Evolutionary conservation across 371 early-diverging fungal species (phyloP).

Genomic region (Lichtheimia hyalospora): DNA sequence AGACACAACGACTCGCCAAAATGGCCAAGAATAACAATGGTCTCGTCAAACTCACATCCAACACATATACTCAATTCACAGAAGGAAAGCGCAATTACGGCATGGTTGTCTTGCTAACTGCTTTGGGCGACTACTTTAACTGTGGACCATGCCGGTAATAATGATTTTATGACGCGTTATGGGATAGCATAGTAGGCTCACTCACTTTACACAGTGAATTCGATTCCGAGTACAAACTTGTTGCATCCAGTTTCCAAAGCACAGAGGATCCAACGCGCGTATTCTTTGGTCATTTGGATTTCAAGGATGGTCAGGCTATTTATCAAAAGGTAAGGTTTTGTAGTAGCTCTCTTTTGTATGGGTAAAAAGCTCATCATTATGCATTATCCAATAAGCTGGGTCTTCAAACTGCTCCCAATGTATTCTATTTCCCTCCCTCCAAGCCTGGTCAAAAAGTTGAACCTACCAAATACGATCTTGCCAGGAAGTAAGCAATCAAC

Average conservation of each 20-base stretch:
- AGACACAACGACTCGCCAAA: slow-evolving; percentile 29
- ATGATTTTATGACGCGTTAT: not conserved
- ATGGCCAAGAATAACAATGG: slow-evolving; percentile 50
- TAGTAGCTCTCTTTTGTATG: not conserved
- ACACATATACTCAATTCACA: slow-evolving; percentile 62
- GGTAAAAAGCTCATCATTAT: not conserved
- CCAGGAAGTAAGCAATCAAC: slow-evolving; percentile 21
- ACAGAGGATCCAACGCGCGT: slow-evolving; percentile 48
- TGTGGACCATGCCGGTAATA: slow-evolving; percentile 79
- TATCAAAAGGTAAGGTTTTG: slow-evolving; percentile 63
- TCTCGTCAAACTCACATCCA: slow-evolving; percentile 60
- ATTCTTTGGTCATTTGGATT: slow-evolving; percentile 77
- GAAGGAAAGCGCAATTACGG: slow-evolving; percentile 80
- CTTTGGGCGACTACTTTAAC: slow-evolving; percentile 62
- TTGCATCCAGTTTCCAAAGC: slow-evolving; percentile 60
- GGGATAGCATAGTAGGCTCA: not conserved
- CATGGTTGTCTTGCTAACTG: slow-evolving; percentile 74
- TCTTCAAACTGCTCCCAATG: slow-evolving; percentile 69
- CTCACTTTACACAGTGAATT: slow-evolving; percentile 58
- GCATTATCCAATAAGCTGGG: slow-evolving; percentile 29
- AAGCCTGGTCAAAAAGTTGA: slow-evolving; percentile 50
- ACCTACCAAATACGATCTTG: slow-evolving; percentile 45
- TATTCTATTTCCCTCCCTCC: slow-evolving; percentile 73
- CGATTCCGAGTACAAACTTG: slow-evolving; percentile 68
- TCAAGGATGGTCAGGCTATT: slow-evolving; percentile 67